Evolutionary conservation across 2,329 filamentous ascomycete species (phyloP).

Genomic region (Bimuria novae-zelandiae): DNA sequence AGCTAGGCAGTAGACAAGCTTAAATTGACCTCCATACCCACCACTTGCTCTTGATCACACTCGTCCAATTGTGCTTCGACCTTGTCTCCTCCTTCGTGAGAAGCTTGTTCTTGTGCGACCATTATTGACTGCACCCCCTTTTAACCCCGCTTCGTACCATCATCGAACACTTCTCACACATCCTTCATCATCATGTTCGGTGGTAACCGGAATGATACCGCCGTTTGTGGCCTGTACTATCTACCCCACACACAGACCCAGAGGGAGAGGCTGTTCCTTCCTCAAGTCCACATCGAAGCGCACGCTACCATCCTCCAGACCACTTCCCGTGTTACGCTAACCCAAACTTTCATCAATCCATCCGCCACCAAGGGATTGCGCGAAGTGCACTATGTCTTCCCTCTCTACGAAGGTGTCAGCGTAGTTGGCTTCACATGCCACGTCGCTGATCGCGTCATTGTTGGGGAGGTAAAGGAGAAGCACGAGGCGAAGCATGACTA

Average conservation of each 20-base stretch:
- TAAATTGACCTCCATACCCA: constrained; percentile 10
- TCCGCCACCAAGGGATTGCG: constrained; percentile 50
- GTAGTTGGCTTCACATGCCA: constrained; percentile 70
- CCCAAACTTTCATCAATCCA: constrained; percentile 67
- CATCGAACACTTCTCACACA: neutral
- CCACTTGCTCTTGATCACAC: neutral
- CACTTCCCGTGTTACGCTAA: constrained; percentile 56
- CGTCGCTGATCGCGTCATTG: constrained; percentile 63
- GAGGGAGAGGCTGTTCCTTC: constrained; percentile 51
- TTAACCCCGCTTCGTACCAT: neutral
- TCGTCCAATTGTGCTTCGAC: neutral
- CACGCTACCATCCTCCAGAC: constrained; percentile 66
- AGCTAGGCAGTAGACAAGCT: constrained; percentile 12
- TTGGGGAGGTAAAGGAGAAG: constrained; percentile 69
- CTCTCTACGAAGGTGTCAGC: constrained; percentile 72
- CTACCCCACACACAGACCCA: constrained; percentile 6
- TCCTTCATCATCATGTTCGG: constrained; percentile 3
- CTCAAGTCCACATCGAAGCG: constrained; percentile 61
- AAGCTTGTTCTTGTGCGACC: neutral
- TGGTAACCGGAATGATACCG: neutral
- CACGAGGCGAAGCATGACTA: constrained; percentile 65
- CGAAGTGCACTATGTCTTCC: constrained; percentile 69
- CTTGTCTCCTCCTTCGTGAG: neutral
- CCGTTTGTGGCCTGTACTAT: constrained; percentile 39
- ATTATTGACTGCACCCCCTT: neutral